Evolutionary conservation across 2,329 filamentous ascomycete species (phyloP), one percentile per base, ranked within the genome.

Genomic region (Alternaria metachromatica): DNA sequence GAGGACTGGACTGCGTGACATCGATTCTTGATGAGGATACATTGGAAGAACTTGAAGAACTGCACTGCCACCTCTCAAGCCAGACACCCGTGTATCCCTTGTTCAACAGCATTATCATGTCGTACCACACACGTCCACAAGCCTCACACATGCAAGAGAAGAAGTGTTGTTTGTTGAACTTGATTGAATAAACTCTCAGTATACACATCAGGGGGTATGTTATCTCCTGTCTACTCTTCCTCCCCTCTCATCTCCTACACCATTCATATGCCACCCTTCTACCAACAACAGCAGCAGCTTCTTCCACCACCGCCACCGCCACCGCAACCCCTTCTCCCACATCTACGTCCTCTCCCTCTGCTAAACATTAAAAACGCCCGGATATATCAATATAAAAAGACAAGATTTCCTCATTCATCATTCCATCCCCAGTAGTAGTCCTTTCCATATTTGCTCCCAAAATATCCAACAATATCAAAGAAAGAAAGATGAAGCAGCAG

Each of bases 351-450:
- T 23, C 13, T 30, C 30, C 3, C 49, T 23, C 30, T 25, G 49
- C 49, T 53, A 53, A n/a, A 53, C 49, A 53, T 53, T 53, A 53
- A 15, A 21, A 51, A 51, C 49, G 28, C 30, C 49, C 49, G 28
- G 20, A 53, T 53, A 53, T 53, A 53, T 53, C 49, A 41, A 53
- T 20, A 51, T 13, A 7, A 25, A 48, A 51, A 21, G 23, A 53
- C 15, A 37, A 20, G 8, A 37, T n/a, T 53, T 51, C 49, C 49
- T 53, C 49, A 53, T 53, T 53, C 49, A 41, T 53, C 30, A 37
- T 26, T 28, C 23, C 49, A 37, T 53, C 30, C 30, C 49, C 49
- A 25, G 20, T 46, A 23, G 13, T 46, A n/a, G n/a, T 13, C 44
- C 44, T 15, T 46, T 23, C 44, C 44, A 23, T 12, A 11, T 33